phyloP scores from a whole-genome alignment of 306 rosid genomes.

The Oxytropis ochrocephala region DNA sequence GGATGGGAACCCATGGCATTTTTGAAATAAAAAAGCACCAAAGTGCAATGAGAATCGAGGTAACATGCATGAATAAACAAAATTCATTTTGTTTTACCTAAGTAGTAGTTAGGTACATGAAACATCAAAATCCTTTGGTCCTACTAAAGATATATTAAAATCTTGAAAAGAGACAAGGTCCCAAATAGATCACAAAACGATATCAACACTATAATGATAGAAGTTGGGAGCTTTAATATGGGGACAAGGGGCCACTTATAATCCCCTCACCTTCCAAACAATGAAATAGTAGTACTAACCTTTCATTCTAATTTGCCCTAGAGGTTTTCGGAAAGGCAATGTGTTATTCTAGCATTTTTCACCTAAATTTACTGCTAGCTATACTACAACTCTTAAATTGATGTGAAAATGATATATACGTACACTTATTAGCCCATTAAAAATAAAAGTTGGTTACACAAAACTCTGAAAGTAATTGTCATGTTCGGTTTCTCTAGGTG shows the following conservation, averaged over 20 bases:
- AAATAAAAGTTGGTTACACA: no score
- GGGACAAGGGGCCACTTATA: conserved; percentile 6
- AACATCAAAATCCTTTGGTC: background rate
- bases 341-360: background rate
- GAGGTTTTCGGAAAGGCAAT: background rate
- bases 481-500: no score
- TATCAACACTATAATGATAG: background rate
- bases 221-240: background rate
- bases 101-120: background rate
- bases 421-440: no score
- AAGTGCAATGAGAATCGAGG: no score
- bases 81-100: no score
- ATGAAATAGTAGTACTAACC: background rate
- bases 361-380: background rate
- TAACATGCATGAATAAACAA: no score
- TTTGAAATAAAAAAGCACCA: no score
- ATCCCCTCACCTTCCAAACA: conserved; percentile 5
- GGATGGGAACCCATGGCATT: no score
- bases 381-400: background rate
- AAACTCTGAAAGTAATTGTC: no score
- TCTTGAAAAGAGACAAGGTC: background rate
- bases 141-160: conserved; percentile 9
- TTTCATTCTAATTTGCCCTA: background rate
- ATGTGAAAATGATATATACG: background rate
- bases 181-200: conserved; percentile 5